These are phyloP conservation scores for Porcisia hertigi DNA, from an alignment of 208 protist genomes.

Conservation along the genomic window DNA sequence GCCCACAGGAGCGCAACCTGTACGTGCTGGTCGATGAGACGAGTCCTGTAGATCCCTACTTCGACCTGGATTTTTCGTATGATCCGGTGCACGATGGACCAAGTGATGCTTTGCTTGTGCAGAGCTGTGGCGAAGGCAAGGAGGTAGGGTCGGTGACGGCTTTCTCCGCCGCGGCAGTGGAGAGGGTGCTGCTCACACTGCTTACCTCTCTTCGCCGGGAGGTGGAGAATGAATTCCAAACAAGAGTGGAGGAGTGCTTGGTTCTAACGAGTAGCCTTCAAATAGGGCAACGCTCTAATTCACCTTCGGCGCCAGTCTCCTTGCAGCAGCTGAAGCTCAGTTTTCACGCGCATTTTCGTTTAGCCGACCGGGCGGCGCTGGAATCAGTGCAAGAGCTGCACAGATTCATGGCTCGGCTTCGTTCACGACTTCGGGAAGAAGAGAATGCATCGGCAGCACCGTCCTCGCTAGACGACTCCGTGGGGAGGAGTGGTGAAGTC, in stretches of 20 bases:
- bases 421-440: conserved; percentile 29
- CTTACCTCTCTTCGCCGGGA: conserved; percentile 37
- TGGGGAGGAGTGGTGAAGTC: background rate
- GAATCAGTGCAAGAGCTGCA: conserved; percentile 63
- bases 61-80: conserved; percentile 79
- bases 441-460: conserved; percentile 2
- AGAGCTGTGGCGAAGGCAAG: background rate
- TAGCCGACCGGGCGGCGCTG: conserved; percentile 40
- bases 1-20: conserved; percentile 53
- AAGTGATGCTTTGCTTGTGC: conserved; percentile 13
- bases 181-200: conserved; percentile 42
- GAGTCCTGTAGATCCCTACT: conserved; percentile 76
- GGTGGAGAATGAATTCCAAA: conserved; percentile 40
- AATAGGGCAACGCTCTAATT: background rate
- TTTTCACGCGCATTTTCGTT: conserved; percentile 84
- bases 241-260: conserved; percentile 45
- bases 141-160: background rate
- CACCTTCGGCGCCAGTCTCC: background rate
- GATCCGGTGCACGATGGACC: conserved; percentile 4
- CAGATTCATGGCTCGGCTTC: conserved; percentile 48
- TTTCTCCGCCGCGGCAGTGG: conserved; percentile 26
- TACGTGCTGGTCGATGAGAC: conserved; percentile 81
- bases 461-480: background rate
- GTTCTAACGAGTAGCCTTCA: conserved; percentile 75
- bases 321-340: conserved; percentile 63